These are phyloP conservation scores for Ogataea sp. DNA, from an alignment of 805 yeast genomes.

Conservation along the genomic window DNA sequence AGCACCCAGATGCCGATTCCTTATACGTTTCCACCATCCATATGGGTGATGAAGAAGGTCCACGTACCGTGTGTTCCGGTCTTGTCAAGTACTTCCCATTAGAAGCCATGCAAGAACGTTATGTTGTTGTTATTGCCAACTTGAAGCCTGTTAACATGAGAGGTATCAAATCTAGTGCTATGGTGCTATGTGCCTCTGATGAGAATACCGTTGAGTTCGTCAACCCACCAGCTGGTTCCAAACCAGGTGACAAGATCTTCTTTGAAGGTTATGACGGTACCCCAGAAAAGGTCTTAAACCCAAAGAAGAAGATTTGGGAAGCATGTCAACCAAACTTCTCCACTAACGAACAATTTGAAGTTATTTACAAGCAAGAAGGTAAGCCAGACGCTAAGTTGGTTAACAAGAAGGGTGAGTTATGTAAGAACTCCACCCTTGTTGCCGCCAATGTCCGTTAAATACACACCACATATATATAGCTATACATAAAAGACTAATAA, in stretches of 20 bases:
- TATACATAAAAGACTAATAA: neutral
- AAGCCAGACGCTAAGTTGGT: constrained; percentile 66
- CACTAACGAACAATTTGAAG: constrained; percentile 69
- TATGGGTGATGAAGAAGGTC: constrained; percentile 93
- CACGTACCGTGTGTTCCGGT: constrained; percentile 98
- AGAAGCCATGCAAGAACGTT: constrained; percentile 94
- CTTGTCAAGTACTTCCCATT: constrained; percentile 81
- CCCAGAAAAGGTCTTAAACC: constrained; percentile 89
- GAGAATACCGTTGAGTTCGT: constrained; percentile 78
- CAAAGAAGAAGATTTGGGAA: constrained; percentile 98
- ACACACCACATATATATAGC: neutral
- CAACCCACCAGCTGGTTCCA: constrained; percentile 86
- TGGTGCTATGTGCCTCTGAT: constrained; percentile 90
- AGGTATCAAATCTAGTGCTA: constrained; percentile 90
- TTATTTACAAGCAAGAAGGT: constrained; percentile 73
- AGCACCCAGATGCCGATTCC: constrained; percentile 97
- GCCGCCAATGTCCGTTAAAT: constrained; percentile 71
- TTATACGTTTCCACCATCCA: constrained; percentile 94
- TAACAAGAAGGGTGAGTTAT: constrained; percentile 69
- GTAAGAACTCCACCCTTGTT: constrained; percentile 65
- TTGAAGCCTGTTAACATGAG: constrained; percentile 98
- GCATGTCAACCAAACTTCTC: constrained; percentile 85
- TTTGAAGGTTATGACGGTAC: constrained; percentile 85
- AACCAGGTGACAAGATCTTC: constrained; percentile 94
- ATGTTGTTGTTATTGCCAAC: constrained; percentile 87